phyloP scores from a whole-genome alignment of 2,329 filamentous ascomycete genomes.

The Dothideomycetes sp. region DNA sequence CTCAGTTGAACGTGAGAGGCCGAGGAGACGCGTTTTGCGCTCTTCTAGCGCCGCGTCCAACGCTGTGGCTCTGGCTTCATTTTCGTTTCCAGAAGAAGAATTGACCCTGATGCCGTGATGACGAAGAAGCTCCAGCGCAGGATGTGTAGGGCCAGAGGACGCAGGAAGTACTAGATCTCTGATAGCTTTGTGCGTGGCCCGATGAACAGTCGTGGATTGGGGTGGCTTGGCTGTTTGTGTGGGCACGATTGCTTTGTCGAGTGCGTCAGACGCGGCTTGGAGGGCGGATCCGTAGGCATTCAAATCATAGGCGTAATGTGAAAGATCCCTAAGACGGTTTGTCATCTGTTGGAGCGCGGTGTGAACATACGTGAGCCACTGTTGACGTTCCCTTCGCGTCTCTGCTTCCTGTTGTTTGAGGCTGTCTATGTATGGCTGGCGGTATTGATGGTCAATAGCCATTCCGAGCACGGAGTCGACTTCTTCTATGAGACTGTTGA shows the following conservation, averaged over 20 bases:
- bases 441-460: constrained; percentile 56
- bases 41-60: constrained; percentile 21
- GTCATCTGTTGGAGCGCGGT: constrained; percentile 31
- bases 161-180: neutral
- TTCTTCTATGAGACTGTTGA: constrained; percentile 56
- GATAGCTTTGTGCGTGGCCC: neutral
- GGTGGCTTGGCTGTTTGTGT: constrained; percentile 10
- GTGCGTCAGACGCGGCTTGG: constrained; percentile 13
- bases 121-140: constrained; percentile 17
- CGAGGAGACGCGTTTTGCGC: constrained; percentile 21
- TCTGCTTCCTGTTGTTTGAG: constrained; percentile 26
- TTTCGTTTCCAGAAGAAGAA: neutral
- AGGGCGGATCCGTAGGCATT: constrained; percentile 16
- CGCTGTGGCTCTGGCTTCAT: neutral
- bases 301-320: constrained; percentile 16
- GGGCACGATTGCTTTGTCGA: constrained; percentile 11
- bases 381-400: constrained; percentile 21
- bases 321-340: constrained; percentile 18
- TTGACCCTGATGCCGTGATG: constrained; percentile 16
- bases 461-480: constrained; percentile 60
- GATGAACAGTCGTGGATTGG: constrained; percentile 17
- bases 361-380: constrained; percentile 33
- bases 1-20: constrained; percentile 23
- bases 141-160: constrained; percentile 12
- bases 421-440: constrained; percentile 45